Evolutionary conservation across 164 flowering plant genomes (phyloP).

Genomic region (Kalanchoe fedtschenkoi): DNA sequence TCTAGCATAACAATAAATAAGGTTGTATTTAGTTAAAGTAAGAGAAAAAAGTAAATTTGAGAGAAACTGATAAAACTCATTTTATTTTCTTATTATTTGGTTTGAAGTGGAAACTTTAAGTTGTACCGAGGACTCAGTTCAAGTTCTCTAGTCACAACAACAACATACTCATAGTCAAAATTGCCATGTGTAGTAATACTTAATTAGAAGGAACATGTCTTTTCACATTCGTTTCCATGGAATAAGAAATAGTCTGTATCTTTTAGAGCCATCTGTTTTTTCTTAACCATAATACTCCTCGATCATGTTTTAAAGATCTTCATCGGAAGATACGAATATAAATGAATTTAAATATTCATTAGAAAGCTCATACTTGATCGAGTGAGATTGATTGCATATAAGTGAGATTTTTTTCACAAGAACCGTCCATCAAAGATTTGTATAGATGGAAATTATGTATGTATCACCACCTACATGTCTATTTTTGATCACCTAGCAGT

Average conservation of each 20-base stretch:
- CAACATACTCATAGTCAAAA: constrained; percentile 28
- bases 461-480: constrained; percentile 35
- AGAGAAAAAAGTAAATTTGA: no score
- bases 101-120: constrained; percentile 12
- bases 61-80: no score
- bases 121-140: constrained; percentile 17
- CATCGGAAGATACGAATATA: constrained; percentile 30
- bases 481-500: constrained; percentile 26
- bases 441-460: constrained; percentile 17
- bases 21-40: no score
- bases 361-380: constrained; percentile 31
- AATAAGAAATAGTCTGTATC: constrained; percentile 22
- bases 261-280: constrained; percentile 18
- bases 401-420: constrained; percentile 20
- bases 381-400: constrained; percentile 23
- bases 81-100: no score
- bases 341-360: constrained; percentile 30
- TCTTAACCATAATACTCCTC: constrained; percentile 28
- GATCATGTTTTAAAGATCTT: no score
- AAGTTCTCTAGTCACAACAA: constrained; percentile 21
- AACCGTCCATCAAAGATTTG: constrained; percentile 21
- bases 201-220: constrained; percentile 13
- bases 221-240: constrained; percentile 22
- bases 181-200: constrained; percentile 13
- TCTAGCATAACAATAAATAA: no score